Conservation (phyloP, 352 stramenopile species). For the Globisporangium spinosum region DNA sequence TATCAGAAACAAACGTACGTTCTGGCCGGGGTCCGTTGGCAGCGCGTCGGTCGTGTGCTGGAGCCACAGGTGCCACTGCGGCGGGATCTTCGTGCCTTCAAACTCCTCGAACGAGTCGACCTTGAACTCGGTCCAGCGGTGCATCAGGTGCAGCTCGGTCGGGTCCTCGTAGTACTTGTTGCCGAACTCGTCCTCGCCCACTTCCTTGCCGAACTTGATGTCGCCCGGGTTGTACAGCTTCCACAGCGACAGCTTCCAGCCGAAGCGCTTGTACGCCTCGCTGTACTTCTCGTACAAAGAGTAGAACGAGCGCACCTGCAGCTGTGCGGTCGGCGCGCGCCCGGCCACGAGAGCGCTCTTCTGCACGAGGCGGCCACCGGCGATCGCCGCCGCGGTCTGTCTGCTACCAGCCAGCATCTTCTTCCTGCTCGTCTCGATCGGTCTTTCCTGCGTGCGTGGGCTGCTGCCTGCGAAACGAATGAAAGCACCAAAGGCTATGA, state of each 20-base stretch:
- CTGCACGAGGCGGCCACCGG: slow-evolving; percentile 32
- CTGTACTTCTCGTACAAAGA: slow-evolving; percentile 81
- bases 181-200: slow-evolving; percentile 80
- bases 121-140: slow-evolving; percentile 84
- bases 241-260: slow-evolving; percentile 77
- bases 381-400: slow-evolving; percentile 26
- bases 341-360: slow-evolving; percentile 12
- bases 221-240: slow-evolving; percentile 88
- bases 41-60: slow-evolving; percentile 73
- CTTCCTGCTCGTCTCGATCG: not conserved
- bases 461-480: slow-evolving; percentile 9
- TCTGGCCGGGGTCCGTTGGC: slow-evolving; percentile 53
- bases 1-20: slow-evolving; percentile 32
- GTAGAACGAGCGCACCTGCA: slow-evolving; percentile 70
- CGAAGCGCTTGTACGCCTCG: slow-evolving; percentile 78
- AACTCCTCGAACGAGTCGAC: slow-evolving; percentile 79
- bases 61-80: slow-evolving; percentile 86
- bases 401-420: slow-evolving; percentile 20
- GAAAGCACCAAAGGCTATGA: not conserved
- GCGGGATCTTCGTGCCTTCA: slow-evolving; percentile 70
- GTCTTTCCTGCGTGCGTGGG: slow-evolving; percentile 6
- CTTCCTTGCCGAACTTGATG: slow-evolving; percentile 84
- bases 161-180: slow-evolving; percentile 88
- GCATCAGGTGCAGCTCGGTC: slow-evolving; percentile 64
- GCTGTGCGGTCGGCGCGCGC: not conserved